phyloP scores from a whole-genome alignment of 495 filamentous ascomycete species.

The Lichenothelia convexa region DNA sequence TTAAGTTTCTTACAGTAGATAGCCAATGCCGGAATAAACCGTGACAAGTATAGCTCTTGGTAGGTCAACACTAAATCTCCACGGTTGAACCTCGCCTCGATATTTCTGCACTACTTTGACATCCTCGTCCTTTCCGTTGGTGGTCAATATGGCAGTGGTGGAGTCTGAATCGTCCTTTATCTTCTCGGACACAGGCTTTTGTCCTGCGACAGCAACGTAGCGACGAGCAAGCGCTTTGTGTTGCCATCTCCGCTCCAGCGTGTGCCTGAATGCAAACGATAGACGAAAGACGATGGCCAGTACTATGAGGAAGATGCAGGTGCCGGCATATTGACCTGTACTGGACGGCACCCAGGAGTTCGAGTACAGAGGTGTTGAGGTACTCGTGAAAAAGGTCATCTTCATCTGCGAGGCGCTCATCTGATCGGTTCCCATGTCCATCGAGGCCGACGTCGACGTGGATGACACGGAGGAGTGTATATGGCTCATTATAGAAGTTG shows the following conservation, averaged over 20 bases:
- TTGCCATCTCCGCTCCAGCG: slow-evolving; percentile 39
- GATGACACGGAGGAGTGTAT: neutral
- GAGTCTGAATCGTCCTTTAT: slow-evolving; percentile 30
- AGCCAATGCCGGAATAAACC: slow-evolving; percentile 55
- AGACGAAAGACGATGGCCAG: slow-evolving; percentile 49
- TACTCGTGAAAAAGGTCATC: slow-evolving; percentile 42
- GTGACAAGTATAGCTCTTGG: slow-evolving; percentile 51
- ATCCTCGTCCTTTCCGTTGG: slow-evolving; percentile 54
- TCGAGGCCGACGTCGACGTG: neutral
- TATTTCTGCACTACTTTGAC: slow-evolving; percentile 46
- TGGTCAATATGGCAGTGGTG: slow-evolving; percentile 37
- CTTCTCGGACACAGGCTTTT: slow-evolving; percentile 35
- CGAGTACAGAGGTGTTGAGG: slow-evolving; percentile 57
- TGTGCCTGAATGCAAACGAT: slow-evolving; percentile 45
- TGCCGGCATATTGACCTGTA: slow-evolving; percentile 56
- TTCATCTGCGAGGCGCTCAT: slow-evolving; percentile 14
- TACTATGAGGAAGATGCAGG: slow-evolving; percentile 70
- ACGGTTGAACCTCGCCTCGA: slow-evolving; percentile 36
- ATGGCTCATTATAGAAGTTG: no score
- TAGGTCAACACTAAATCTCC: slow-evolving; percentile 63
- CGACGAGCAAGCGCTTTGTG: slow-evolving; percentile 48
- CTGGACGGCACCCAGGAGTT: slow-evolving; percentile 49
- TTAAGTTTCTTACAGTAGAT: slow-evolving; percentile 57
- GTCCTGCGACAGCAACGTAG: slow-evolving; percentile 57
- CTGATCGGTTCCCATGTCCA: no score